These are phyloP conservation scores for Lachnellula arida DNA, from an alignment of 2,329 filamentous ascomycete genomes.

Conservation along the genomic window DNA sequence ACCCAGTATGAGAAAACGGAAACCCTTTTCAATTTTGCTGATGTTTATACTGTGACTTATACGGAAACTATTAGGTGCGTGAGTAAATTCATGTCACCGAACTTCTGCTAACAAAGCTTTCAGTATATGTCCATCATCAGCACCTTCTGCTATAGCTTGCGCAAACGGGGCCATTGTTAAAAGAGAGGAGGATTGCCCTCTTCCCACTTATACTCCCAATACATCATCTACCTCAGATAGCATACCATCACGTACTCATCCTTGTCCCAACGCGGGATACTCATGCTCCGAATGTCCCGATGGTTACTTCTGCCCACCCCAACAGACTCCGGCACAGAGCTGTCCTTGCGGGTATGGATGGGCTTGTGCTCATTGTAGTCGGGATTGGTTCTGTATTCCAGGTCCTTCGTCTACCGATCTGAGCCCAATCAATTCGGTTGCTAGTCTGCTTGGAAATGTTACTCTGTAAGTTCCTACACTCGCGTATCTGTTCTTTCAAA, in stretches of 20 bases:
- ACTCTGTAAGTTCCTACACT: neutral
- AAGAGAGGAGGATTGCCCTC: slow-evolving; percentile 10
- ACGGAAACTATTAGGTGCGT: slow-evolving; percentile 22
- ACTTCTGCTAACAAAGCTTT: neutral
- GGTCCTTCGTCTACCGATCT: slow-evolving; percentile 1
- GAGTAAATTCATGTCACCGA: neutral
- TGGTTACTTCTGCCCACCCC: slow-evolving; percentile 18
- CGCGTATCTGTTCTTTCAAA: too few species aligned
- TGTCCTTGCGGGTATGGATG: slow-evolving; percentile 18
- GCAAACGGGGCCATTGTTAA: slow-evolving; percentile 11
- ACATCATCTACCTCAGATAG: neutral
- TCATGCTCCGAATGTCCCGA: slow-evolving; percentile 18
- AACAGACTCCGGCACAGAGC: slow-evolving; percentile 13
- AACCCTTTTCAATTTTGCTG: slow-evolving; percentile 21
- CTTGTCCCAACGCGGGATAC: slow-evolving; percentile 19
- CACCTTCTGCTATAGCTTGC: slow-evolving; percentile 8
- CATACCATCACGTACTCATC: slow-evolving; percentile 4
- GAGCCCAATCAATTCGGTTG: slow-evolving; percentile 2
- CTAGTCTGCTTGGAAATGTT: neutral
- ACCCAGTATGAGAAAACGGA: slow-evolving; percentile 19
- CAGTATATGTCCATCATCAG: slow-evolving; percentile 9
- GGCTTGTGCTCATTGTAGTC: slow-evolving; percentile 15
- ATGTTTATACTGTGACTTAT: slow-evolving; percentile 19
- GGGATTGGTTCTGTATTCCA: slow-evolving; percentile 15
- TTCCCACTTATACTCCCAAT: neutral